Base-by-base conservation (phyloP, 2,329 filamentous ascomycete genomes). In the Pseudogymnoascus sp. region DNA sequence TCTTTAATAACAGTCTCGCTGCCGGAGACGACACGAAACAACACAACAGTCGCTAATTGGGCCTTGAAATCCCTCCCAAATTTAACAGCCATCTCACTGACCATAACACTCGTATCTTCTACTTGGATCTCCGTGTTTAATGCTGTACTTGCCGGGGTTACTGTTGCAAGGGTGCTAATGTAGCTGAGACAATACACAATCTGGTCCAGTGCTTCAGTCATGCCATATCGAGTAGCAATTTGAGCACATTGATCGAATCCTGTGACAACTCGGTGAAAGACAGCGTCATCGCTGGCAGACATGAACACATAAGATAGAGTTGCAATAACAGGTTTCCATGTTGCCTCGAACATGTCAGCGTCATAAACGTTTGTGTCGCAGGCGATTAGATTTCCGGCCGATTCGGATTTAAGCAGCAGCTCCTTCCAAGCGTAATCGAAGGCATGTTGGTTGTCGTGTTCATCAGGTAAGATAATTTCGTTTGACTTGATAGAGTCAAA, bases 341-440 rank as follows among this genome's bases (percentile, higher is more conserved):
- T 97, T 22, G 92, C 89, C 63, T 89, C 87, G 74, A 99, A 99
- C 91, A 99, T 97, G 72, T 99, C 92, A 3, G 92, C 91, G 74
- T 99, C 95, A 74, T 91, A 99, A 39, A 96, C 86, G 72, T 97
- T 97, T 4, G 93, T 96, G 67, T 96, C 84, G 73, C 92, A 95
- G 30, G 93, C 79, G 35, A 89, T 78, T 49, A 97, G 80, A 60
- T 87, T 83, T 1, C 89, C 87, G 0, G 91, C 85, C 5, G 85
- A 84, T 67, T 90, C 86, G 0, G 92, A 88, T 77, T 97, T 97
- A 66, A 92, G 77, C 41, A 97, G 78, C 9, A 99, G 78, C 74
- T 99, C 94, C 73, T 93, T 93, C 94, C 94, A 99, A 2, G 94
- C 93, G 75, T 96, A 94, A 73, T 97, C 93, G 72, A 97, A 97